Percentiles rank a stretch among this genome's conserved stretches.
These are phyloP conservation scores for Avena atlantica DNA, from an alignment of 176 grass and related monocot genomes.

Conservation along the genomic window DNA sequence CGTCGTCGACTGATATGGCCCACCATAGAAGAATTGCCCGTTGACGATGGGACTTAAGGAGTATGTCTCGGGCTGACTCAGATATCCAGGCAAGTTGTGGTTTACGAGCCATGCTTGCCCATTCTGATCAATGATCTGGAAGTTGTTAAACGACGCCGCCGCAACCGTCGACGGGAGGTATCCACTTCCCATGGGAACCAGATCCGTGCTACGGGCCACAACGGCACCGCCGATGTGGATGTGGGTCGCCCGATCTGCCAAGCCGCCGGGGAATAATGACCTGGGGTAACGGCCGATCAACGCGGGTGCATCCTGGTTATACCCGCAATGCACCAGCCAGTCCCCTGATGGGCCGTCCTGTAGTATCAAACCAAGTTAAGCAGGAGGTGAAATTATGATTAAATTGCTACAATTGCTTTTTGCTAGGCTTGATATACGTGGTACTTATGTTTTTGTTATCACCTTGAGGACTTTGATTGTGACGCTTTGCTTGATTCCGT, in stretches of 20 bases:
- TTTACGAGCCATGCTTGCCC: neutral
- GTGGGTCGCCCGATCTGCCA: neutral
- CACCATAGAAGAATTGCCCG: neutral
- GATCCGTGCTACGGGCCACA: neutral
- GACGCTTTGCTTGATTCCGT: neutral
- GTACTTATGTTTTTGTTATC: too few relatives aligned
- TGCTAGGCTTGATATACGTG: too few relatives aligned
- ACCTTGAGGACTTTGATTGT: conserved; percentile 3
- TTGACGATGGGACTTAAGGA: neutral
- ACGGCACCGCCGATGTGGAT: neutral
- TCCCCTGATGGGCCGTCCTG: neutral
- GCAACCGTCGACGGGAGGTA: neutral
- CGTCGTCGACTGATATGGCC: neutral
- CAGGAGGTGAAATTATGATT: too few relatives aligned
- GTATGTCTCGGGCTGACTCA: neutral
- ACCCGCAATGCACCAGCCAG: neutral
- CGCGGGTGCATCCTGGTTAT: neutral
- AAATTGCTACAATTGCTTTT: too few relatives aligned
- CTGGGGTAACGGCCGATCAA: neutral
- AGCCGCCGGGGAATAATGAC: neutral
- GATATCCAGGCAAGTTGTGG: neutral
- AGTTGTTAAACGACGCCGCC: neutral
- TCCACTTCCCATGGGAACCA: neutral
- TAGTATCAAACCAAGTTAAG: neutral
- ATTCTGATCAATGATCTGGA: neutral